These are phyloP conservation scores for Neurospora sp. DNA, from an alignment of 495 filamentous ascomycete genomes.

Conservation along the genomic window DNA sequence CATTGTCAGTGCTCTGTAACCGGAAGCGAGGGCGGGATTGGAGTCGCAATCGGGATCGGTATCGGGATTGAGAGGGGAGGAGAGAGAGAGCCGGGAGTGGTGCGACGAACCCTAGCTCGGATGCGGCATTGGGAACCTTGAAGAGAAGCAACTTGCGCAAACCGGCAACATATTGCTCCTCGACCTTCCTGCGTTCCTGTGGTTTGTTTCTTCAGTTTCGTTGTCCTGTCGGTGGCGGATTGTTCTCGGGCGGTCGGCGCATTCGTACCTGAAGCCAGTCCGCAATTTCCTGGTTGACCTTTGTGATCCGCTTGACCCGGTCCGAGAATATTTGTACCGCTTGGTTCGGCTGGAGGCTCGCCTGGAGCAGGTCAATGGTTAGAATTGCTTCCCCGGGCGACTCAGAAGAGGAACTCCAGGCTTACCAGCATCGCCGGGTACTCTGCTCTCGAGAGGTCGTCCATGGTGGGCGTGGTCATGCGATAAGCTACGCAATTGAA, in stretches of 20 bases:
- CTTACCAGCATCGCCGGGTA: slow-evolving; percentile 95
- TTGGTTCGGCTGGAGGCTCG: slow-evolving; percentile 71
- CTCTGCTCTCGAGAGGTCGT: slow-evolving; percentile 79
- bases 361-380: slow-evolving; percentile 37
- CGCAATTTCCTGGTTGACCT: slow-evolving; percentile 83
- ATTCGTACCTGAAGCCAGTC: slow-evolving; percentile 87
- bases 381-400: not conserved
- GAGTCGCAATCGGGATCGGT: not conserved
- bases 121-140: slow-evolving; percentile 59
- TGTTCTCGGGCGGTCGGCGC: slow-evolving; percentile 5
- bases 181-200: slow-evolving; percentile 85
- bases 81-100: not conserved
- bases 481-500: not conserved
- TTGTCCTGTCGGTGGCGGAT: not conserved
- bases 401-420: slow-evolving; percentile 3
- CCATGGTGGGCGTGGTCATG: slow-evolving; percentile 37
- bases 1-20: slow-evolving; percentile 9
- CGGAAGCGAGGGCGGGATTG: slow-evolving; percentile 3
- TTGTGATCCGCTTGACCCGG: slow-evolving; percentile 76
- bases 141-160: slow-evolving; percentile 70
- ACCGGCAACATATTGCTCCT: slow-evolving; percentile 81
- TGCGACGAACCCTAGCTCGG: slow-evolving; percentile 69
- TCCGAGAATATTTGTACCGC: slow-evolving; percentile 79
- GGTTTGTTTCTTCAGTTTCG: slow-evolving; percentile 15
- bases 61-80: not conserved